phyloP scores from a whole-genome alignment of 169 alveolate species.

The Eimeria maxima region DNA sequence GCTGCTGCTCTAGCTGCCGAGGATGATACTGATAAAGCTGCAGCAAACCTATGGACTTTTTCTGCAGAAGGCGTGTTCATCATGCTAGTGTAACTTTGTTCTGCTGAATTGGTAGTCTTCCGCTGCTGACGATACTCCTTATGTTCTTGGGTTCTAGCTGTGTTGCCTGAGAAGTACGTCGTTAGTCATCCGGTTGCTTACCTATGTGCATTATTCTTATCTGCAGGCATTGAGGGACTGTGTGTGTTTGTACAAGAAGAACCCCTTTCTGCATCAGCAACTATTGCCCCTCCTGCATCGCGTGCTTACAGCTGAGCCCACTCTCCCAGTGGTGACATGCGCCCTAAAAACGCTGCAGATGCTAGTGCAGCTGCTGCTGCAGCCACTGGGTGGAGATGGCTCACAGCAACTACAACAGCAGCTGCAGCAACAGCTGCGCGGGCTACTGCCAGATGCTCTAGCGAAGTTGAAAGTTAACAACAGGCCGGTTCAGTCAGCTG shows the following conservation, averaged over 20 bases:
- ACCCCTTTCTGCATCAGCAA: slow-evolving; percentile 73
- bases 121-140: not conserved
- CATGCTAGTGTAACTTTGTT: not conserved
- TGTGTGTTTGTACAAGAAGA: slow-evolving; percentile 63
- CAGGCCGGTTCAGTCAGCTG: slow-evolving; percentile 82
- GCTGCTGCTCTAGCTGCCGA: not conserved
- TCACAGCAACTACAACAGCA: slow-evolving; percentile 66
- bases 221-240: slow-evolving; percentile 79
- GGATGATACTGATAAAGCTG: not conserved
- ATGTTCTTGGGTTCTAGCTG: not conserved
- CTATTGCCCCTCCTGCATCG: slow-evolving; percentile 81
- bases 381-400: slow-evolving; percentile 57
- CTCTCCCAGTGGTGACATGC: slow-evolving; percentile 82
- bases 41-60: not conserved
- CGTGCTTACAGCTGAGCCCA: slow-evolving; percentile 75
- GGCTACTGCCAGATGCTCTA: slow-evolving; percentile 70
- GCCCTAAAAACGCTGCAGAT: slow-evolving; percentile 78
- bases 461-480: slow-evolving; percentile 82
- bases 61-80: not conserved
- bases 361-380: slow-evolving; percentile 78
- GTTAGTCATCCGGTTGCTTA: not conserved
- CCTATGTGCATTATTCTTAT: not conserved
- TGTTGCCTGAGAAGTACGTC: not conserved
- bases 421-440: slow-evolving; percentile 79
- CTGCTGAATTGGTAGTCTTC: not conserved